A percentile compares a stretch with the other conserved stretches of the same genome.
phyloP scores from a whole-genome alignment of 208 protist genomes.

The Acanthamoeba triangularis region DNA sequence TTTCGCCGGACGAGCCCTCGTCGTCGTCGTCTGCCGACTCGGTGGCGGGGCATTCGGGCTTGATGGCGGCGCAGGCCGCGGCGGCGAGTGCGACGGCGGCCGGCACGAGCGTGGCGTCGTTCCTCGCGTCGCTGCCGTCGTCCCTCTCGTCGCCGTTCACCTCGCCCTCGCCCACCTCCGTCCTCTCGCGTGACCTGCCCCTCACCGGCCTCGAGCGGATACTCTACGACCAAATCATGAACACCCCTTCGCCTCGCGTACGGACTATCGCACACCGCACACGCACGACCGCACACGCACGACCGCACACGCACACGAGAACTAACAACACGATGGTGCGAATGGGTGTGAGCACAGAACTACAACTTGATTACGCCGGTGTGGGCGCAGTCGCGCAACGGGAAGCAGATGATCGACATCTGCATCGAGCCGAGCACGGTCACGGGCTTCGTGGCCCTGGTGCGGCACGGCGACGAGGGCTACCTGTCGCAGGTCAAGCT shows the following conservation, averaged over 20 bases:
- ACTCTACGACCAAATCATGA: constrained; percentile 56
- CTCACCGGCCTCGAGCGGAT: neutral
- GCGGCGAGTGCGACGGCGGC: neutral
- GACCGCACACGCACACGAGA: too few relatives aligned
- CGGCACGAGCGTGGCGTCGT: neutral
- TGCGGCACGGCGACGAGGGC: constrained; percentile 60
- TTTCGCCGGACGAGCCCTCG: too few relatives aligned
- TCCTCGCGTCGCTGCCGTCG: neutral
- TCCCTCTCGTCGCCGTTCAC: constrained; percentile 1
- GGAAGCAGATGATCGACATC: constrained; percentile 66
- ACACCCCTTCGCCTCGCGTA: constrained; percentile 7
- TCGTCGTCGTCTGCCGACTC: neutral
- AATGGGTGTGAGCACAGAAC: neutral
- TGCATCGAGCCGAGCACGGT: constrained; percentile 45
- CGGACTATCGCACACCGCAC: neutral
- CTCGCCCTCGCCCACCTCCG: neutral
- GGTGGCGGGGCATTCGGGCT: neutral
- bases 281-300: too few relatives aligned
- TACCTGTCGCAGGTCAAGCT: constrained; percentile 64
- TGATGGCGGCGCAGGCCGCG: neutral
- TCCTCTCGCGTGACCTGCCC: neutral
- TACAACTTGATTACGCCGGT: constrained; percentile 58
- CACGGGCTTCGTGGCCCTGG: constrained; percentile 50
- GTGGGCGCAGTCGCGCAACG: constrained; percentile 66
- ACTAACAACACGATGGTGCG: too few relatives aligned